A percentile compares a stretch with the other conserved stretches of the same genome.
Conservation (phyloP, 1,139 yeast species). For the Williopsis jadinii region DNA sequence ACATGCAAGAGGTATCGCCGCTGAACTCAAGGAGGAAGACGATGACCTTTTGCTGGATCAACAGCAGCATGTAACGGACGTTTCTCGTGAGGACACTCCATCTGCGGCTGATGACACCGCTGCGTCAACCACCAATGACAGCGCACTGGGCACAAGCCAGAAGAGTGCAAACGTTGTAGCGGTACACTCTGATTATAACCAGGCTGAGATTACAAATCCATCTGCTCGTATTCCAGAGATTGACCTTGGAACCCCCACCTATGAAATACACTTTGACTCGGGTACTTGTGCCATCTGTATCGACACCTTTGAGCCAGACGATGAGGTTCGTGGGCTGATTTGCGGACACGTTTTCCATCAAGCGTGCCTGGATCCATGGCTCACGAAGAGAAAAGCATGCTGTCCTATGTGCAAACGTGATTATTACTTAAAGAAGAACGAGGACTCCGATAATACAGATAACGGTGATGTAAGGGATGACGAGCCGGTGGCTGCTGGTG, state of each 20-base stretch:
- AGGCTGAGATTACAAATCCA: neutral
- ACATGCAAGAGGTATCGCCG: slow-evolving; percentile 19
- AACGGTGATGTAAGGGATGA: slow-evolving; percentile 7
- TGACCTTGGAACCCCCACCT: slow-evolving; percentile 19
- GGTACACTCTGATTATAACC: neutral
- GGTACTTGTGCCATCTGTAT: slow-evolving; percentile 82
- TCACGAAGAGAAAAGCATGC: slow-evolving; percentile 66
- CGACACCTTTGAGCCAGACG: slow-evolving; percentile 56
- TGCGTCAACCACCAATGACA: slow-evolving; percentile 4
- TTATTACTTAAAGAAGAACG: slow-evolving; percentile 38
- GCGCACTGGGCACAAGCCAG: neutral
- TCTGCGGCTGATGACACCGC: slow-evolving; percentile 2
- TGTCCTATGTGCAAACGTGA: slow-evolving; percentile 85
- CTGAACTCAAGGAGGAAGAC: slow-evolving; percentile 20
- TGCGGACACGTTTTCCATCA: slow-evolving; percentile 86
- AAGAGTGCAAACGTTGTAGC: neutral
- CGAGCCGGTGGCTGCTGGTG: slow-evolving; percentile 5
- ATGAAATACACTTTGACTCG: slow-evolving; percentile 49
- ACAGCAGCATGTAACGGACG: slow-evolving; percentile 3
- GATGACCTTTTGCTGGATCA: slow-evolving; percentile 14
- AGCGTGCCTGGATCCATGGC: slow-evolving; percentile 79
- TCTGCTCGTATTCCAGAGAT: slow-evolving; percentile 4
- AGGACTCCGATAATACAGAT: slow-evolving; percentile 17
- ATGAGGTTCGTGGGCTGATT: slow-evolving; percentile 60
- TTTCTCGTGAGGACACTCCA: neutral